Evolutionary conservation across 768 basidiomycete genomes (phyloP).

Genomic region (Neoboletus subvelutipes): DNA sequence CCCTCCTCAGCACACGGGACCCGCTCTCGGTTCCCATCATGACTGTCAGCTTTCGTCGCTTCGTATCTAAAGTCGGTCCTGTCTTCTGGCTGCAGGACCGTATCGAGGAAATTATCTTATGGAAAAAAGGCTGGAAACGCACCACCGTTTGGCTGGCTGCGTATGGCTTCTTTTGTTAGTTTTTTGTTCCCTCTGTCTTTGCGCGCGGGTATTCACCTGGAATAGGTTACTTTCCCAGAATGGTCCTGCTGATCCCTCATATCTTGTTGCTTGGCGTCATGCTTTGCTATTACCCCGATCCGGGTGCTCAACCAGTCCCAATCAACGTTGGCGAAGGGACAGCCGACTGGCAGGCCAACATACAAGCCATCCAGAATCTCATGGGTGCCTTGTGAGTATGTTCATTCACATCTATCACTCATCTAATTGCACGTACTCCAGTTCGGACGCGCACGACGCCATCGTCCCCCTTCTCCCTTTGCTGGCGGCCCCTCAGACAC

Average conservation of each 20-base stretch:
- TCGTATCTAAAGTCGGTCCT: slow-evolving; percentile 71
- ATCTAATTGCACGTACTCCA: slow-evolving; percentile 34
- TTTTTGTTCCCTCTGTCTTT: neutral
- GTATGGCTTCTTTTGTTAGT: slow-evolving; percentile 80
- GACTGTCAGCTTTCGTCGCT: slow-evolving; percentile 32
- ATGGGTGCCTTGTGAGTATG: slow-evolving; percentile 77
- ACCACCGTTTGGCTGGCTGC: slow-evolving; percentile 74
- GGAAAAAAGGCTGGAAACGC: slow-evolving; percentile 52
- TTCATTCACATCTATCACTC: too few species aligned
- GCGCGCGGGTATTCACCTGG: neutral
- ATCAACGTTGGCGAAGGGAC: slow-evolving; percentile 56
- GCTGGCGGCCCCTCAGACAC: slow-evolving; percentile 45
- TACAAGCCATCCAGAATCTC: slow-evolving; percentile 88
- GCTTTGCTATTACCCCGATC: slow-evolving; percentile 57
- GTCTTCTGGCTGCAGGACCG: slow-evolving; percentile 91
- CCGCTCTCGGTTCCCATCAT: slow-evolving; percentile 76
- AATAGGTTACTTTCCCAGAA: slow-evolving; percentile 73
- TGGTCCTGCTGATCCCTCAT: slow-evolving; percentile 71
- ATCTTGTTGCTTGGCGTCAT: slow-evolving; percentile 60
- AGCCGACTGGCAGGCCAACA: slow-evolving; percentile 80
- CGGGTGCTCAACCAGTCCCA: slow-evolving; percentile 34
- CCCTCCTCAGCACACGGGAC: slow-evolving; percentile 57
- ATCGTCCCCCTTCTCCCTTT: slow-evolving; percentile 45
- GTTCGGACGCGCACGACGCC: slow-evolving; percentile 61
- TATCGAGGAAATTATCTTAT: slow-evolving; percentile 63